Base-by-base conservation (phyloP, 176 grass and related monocot species). In the Melocanna baccifera region DNA sequence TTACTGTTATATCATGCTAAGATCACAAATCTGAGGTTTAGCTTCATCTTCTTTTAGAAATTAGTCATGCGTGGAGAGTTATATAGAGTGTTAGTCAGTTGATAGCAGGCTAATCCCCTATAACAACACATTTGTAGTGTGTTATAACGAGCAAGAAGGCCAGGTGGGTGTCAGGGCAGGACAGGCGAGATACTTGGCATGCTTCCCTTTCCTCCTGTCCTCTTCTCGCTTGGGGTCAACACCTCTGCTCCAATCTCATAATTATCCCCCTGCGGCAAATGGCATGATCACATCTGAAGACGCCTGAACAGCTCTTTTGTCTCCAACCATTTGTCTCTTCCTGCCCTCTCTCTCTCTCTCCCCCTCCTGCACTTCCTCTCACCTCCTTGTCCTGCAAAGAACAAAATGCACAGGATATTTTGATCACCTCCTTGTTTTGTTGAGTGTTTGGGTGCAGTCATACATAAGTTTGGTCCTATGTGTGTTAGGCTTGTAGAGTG, bases 311-410 rank as follows among this genome's bases (percentile, higher is more conserved):
- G 84, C 87, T 93, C 88, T 71, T 88, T 84, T 85, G 81, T 77
- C 77, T 81, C 89, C 82, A 86, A 84, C 84, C 90, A 40, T 86
- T 91, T 88, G 84, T 87, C 73, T 77, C 87, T 88, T 84, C 69
- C 87, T 84, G 78, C 77, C 16, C 34, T 25, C 48, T 65, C 43
- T 32, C 79, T 82, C 25, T 19, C 37, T 43, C n/a, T n/a, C n/a
- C n/a, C n/a, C 72, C 23, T 73, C 88, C 55, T n/a, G 55, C 56
- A 12, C 56, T 34, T 15, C 25, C 39, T 83, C 26, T 75, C 22
- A 76, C 7, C 75, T 40, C 75, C 5, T 29, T 26, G 58, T 32
- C 51, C 52, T 80, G 55, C 68, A 30, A 71, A 71, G 58, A 87
- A 90, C 78, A 86, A 71, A 63, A 83, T 75, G 78, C 61, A 72